A percentile compares a stretch with the other conserved stretches of the same genome.
Conservation (phyloP, 768 basidiomycete genomes). For the Xanthoconium purpureum region DNA sequence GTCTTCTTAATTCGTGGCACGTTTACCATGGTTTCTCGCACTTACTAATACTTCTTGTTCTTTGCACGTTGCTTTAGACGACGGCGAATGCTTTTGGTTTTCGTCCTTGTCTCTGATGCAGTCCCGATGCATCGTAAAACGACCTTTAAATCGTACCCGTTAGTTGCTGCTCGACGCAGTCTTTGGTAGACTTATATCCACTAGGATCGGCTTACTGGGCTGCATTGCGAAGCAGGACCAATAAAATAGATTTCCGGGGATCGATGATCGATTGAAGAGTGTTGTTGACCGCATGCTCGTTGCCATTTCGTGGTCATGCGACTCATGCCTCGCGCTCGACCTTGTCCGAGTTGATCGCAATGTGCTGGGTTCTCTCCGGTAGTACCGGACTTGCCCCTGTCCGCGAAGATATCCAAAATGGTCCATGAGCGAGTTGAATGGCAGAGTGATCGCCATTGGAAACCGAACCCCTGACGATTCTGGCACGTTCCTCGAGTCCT, state of each 20-base stretch:
- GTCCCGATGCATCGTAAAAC: neutral
- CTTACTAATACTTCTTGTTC: constrained; percentile 2
- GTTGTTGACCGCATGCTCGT: too few species aligned
- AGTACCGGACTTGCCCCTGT: neutral
- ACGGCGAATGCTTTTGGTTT: constrained; percentile 3
- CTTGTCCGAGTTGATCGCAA: neutral
- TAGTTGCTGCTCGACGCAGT: constrained; percentile 9
- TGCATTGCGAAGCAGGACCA: too few species aligned
- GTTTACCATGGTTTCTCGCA: constrained; percentile 10
- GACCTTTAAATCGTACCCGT: neutral
- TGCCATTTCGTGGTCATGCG: too few species aligned
- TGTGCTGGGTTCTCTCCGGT: too few species aligned
- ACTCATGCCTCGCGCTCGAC: too few species aligned
- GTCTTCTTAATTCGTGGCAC: constrained; percentile 2
- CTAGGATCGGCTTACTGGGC: neutral
- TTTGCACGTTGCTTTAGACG: constrained; percentile 6
- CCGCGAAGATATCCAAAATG: too few species aligned
- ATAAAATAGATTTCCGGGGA: neutral
- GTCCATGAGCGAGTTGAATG: too few species aligned
- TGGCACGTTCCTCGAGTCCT: too few species aligned
- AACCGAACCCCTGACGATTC: too few species aligned
- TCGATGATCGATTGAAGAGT: too few species aligned
- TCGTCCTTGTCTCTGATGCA: neutral
- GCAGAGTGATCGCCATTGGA: too few species aligned
- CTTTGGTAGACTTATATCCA: constrained; percentile 1